phyloP scores from a whole-genome alignment of 1,139 yeast species.

The Scheffersomyces parashehatae region DNA sequence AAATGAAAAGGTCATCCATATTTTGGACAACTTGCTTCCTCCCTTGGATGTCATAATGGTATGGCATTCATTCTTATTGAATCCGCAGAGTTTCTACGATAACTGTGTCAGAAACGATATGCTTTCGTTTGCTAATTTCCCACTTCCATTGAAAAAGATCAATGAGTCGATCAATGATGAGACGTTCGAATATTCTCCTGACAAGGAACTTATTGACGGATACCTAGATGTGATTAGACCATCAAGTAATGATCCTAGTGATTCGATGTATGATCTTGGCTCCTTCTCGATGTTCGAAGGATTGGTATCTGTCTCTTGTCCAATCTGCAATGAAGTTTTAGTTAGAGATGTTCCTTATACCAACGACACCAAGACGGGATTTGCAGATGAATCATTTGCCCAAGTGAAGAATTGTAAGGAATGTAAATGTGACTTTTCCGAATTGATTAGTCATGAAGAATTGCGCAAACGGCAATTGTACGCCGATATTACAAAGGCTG shows the following conservation, averaged over 20 bases:
- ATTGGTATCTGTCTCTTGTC: slow-evolving; percentile 15
- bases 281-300: slow-evolving; percentile 5
- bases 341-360: slow-evolving; percentile 15
- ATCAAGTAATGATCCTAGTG: slow-evolving; percentile 1
- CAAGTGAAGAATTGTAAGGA: slow-evolving; percentile 1
- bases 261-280: slow-evolving; percentile 2
- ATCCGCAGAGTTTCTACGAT: slow-evolving; percentile 30
- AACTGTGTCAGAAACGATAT: slow-evolving; percentile 25
- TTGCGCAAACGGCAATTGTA: slow-evolving; percentile 22
- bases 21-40: slow-evolving; percentile 18
- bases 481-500: slow-evolving; percentile 14
- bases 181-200: slow-evolving; percentile 20
- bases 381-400: slow-evolving; percentile 20
- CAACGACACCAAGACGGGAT: slow-evolving; percentile 19
- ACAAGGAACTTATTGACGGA: slow-evolving; percentile 2
- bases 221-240: slow-evolving; percentile 6
- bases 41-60: slow-evolving; percentile 41
- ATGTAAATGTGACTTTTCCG: slow-evolving; percentile 6
- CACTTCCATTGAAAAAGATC: slow-evolving; percentile 27
- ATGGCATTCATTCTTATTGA: slow-evolving; percentile 38
- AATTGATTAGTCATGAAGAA: slow-evolving; percentile 16
- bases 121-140: slow-evolving; percentile 20
- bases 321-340: slow-evolving; percentile 15
- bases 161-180: slow-evolving; percentile 20
- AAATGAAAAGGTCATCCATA: not conserved